Conservation (phyloP, 352 stramenopile species). For the Bremia lactucae region DNA sequence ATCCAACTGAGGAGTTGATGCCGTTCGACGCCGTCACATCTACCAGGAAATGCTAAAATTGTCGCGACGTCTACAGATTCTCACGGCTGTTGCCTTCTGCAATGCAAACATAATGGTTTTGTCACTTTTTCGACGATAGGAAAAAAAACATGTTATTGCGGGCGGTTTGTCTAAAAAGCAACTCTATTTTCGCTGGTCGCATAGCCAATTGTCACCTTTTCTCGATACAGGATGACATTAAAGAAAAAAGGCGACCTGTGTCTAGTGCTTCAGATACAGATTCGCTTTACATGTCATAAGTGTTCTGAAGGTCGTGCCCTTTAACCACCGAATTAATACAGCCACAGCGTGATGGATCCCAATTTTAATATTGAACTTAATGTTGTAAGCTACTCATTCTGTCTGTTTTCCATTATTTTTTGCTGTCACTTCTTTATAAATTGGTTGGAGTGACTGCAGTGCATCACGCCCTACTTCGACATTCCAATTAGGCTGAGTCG, state of each 20-base stretch:
- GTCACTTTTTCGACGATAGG: conserved; percentile 38
- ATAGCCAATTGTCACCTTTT: conserved; percentile 10
- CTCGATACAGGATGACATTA: conserved; percentile 59
- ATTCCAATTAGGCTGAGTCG: conserved; percentile 43
- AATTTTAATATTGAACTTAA: conserved; percentile 1
- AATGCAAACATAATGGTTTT: conserved; percentile 73
- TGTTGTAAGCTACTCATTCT: conserved; percentile 12
- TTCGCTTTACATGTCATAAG: conserved; percentile 55
- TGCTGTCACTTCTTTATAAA: conserved; percentile 15
- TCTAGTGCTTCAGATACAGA: conserved; percentile 68
- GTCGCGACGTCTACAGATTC: conserved; percentile 48
- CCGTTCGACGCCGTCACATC: conserved; percentile 54
- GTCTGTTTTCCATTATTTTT: too few species aligned
- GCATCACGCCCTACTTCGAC: conserved; percentile 62
- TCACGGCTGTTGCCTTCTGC: conserved; percentile 46
- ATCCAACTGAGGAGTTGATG: conserved; percentile 46
- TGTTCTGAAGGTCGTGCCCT: conserved; percentile 49
- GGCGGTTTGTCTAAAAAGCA: too few species aligned
- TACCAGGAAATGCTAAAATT: conserved; percentile 72
- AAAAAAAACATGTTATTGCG: conserved; percentile 30
- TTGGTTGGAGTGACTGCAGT: conserved; percentile 8
- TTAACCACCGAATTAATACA: conserved; percentile 12
- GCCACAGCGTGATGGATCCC: too few species aligned
- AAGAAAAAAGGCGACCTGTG: conserved; percentile 62
- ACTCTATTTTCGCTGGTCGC: too few species aligned